Evolutionary conservation across 345 rosid species (phyloP), one percentile per base, ranked within the genome.

Genomic region (Stellera chamaejasme): DNA sequence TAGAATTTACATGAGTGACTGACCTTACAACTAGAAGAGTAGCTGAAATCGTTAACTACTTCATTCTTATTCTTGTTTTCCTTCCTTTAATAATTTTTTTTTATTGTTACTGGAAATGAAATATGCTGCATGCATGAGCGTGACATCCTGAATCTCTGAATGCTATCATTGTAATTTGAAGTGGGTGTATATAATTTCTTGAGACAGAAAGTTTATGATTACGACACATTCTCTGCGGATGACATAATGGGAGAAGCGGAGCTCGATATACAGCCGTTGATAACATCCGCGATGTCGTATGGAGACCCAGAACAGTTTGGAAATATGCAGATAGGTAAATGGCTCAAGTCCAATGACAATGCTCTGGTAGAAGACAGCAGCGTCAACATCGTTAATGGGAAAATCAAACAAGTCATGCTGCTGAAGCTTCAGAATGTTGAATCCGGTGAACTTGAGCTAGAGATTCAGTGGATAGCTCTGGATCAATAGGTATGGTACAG

Each of bases 171-270:
- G 23, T 19, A 32, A 32, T 32, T 32, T 32, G 39, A 32, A 5
- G 3, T 32, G 5, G 39, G 9, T 32, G 39, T 8, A 32, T 32
- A 32, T 32, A 32, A 32, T 32, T 32, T 32, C 39, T 8, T 32
- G 7, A 8, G 39, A 74, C 85, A 94, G 99, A 73, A 71, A 75
- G 96, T 94, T 55, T 94, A 65, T 67, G 97, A 94, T 66, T 55
- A 90, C 2, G 95, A 90, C 61, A 87, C 90, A 15, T 90, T 94
- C 60, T 94, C 99, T 11, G 87, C 95, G 3, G 97, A 94, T 60
- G 99, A 94, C 77, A 83, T 94, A 79, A 94, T 94, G 99, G 97
- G 99, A 59, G 97, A 87, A 71, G 99, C 97, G 11, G 88, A 77
- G 74, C 66, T 94, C 0, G 99, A 90, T 77, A 73, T 94, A 69